Conservation (phyloP, 139 green algal genomes). For the Chlorella vulgaris region DNA sequence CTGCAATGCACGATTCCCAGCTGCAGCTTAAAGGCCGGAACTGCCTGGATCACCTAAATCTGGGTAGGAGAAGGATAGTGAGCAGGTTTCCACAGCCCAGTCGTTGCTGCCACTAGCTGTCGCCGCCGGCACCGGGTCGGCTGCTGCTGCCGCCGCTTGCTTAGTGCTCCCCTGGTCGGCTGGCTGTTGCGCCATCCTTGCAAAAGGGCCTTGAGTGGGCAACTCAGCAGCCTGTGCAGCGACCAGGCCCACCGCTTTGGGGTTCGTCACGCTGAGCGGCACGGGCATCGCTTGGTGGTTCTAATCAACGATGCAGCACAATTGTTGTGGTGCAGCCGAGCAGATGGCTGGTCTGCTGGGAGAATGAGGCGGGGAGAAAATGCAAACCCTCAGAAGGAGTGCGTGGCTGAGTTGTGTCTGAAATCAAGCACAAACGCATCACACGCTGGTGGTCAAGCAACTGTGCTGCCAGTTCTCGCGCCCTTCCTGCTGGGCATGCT, state of each 20-base stretch:
- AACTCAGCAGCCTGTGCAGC: slow-evolving; percentile 29
- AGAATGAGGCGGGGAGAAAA: not conserved
- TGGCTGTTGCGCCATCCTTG: slow-evolving; percentile 28
- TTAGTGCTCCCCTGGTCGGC: too few species aligned
- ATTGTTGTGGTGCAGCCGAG: too few species aligned
- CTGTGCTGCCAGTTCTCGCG: not conserved
- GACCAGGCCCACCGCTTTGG: slow-evolving; percentile 41
- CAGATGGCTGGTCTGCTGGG: not conserved
- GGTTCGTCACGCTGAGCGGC: slow-evolving; percentile 52
- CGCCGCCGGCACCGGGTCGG: slow-evolving; percentile 7
- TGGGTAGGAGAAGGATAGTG: slow-evolving; percentile 78
- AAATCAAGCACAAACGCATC: too few species aligned
- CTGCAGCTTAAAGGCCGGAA: too few species aligned
- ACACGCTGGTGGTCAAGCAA: too few species aligned
- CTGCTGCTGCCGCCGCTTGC: not conserved
- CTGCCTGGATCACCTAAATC: slow-evolving; percentile 83
- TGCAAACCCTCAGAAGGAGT: not conserved
- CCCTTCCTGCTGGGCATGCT: not conserved
- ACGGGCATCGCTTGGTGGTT: slow-evolving; percentile 55
- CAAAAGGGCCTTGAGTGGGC: slow-evolving; percentile 54
- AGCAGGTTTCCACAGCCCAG: slow-evolving; percentile 8
- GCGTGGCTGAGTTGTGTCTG: not conserved
- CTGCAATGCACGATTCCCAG: not conserved
- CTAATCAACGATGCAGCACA: not conserved
- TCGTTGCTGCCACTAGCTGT: slow-evolving; percentile 4